Conservation (phyloP, 441 rosid species). For the Codiaeum variegatum region DNA sequence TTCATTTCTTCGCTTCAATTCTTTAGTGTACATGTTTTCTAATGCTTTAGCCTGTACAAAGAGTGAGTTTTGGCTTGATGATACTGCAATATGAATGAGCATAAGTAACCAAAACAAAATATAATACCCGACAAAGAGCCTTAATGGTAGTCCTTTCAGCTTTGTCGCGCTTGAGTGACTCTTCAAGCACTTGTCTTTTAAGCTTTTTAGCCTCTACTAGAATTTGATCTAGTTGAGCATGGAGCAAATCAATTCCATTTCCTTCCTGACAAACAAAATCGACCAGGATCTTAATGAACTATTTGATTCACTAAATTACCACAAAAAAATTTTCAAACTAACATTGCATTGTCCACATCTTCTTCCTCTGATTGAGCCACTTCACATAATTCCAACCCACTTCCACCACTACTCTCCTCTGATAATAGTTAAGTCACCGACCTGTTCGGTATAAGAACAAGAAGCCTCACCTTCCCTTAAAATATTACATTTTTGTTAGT, state of each 20-base stretch:
- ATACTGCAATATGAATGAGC: background rate
- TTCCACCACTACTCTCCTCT: constrained; percentile 20
- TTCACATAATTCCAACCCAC: constrained; percentile 24
- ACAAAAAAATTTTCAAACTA: constrained; percentile 34
- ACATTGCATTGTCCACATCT: background rate
- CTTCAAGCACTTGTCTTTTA: constrained; percentile 54
- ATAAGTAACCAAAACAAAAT: background rate
- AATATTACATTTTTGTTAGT: background rate
- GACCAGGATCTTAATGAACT: constrained; percentile 2
- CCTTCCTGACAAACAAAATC: constrained; percentile 46
- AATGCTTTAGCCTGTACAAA: constrained; percentile 50
- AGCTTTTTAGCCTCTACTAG: constrained; percentile 54
- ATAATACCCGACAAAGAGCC: constrained; percentile 51
- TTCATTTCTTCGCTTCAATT: constrained; percentile 58
- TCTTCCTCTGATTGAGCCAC: constrained; percentile 26
- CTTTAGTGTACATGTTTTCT: constrained; percentile 53
- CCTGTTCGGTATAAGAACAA: constrained; percentile 24
- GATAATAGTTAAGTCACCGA: constrained; percentile 15
- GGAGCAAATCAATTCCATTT: constrained; percentile 37
- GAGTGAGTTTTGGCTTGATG: too few species aligned
- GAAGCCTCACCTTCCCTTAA: constrained; percentile 16
- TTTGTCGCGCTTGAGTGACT: constrained; percentile 52
- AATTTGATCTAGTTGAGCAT: constrained; percentile 46
- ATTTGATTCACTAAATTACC: constrained; percentile 19
- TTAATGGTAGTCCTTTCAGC: constrained; percentile 62